Conservation (phyloP, 768 basidiomycete species). For the Auricularia heimuer region DNA sequence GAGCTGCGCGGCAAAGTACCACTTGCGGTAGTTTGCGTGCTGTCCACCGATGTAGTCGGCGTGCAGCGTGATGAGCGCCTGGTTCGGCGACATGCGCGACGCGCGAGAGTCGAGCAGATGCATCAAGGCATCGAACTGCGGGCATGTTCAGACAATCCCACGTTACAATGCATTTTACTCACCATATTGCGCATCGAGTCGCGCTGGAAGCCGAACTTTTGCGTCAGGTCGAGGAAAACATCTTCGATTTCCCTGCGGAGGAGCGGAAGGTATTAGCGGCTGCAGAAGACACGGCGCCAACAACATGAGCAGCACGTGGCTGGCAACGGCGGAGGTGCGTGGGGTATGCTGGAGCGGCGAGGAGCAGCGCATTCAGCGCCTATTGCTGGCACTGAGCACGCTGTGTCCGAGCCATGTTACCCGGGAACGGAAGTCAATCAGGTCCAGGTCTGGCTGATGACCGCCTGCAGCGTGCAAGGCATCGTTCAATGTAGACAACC, state of each 20-base stretch:
- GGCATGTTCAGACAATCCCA: constrained; percentile 11
- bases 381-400: no score
- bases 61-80: constrained; percentile 89
- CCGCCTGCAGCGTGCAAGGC: no score
- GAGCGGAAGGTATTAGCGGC: no score
- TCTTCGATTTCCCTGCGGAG: constrained; percentile 75
- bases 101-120: constrained; percentile 93
- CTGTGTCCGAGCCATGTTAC: no score
- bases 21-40: constrained; percentile 97
- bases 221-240: constrained; percentile 90
- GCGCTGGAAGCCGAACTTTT: constrained; percentile 97
- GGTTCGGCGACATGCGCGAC: constrained; percentile 93
- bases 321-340: background rate
- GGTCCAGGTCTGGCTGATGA: no score
- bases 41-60: constrained; percentile 99
- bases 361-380: no score
- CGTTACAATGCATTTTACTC: constrained; percentile 10
- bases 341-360: no score
- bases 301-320: background rate
- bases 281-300: background rate
- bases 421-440: no score
- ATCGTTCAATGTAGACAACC: no score
- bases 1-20: constrained; percentile 99
- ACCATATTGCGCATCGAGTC: constrained; percentile 97
- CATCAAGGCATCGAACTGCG: constrained; percentile 94